Conservation (phyloP, 2,329 filamentous ascomycete genomes). For the Nothophaeocryptopus gaeumannii region DNA sequence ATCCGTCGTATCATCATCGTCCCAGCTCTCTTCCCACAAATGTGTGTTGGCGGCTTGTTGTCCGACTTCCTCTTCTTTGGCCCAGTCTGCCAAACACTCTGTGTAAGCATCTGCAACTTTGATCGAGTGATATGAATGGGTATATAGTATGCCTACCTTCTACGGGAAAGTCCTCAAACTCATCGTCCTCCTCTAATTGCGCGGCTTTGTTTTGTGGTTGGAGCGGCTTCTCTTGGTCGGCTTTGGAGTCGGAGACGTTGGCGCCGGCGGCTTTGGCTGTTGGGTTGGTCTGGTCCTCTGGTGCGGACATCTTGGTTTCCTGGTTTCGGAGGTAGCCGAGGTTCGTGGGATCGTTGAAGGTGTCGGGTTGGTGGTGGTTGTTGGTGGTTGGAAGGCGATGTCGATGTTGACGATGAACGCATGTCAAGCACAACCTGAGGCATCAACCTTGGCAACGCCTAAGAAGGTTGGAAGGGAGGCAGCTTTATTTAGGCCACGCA, state of each 20-base stretch:
- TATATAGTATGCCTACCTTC: no score
- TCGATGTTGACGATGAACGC: no score
- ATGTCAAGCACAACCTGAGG: no score
- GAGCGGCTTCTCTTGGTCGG: constrained; percentile 46
- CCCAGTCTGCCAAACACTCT: constrained; percentile 68
- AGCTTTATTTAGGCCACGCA: no score
- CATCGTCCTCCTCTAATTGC: constrained; percentile 91
- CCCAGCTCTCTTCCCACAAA: constrained; percentile 99
- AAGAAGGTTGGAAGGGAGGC: no score
- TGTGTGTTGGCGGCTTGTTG: constrained; percentile 64
- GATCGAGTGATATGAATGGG: constrained; percentile 22
- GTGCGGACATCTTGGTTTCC: constrained; percentile 5
- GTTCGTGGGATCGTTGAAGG: no score
- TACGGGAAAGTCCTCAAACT: constrained; percentile 98
- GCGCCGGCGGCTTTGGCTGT: constrained; percentile 41
- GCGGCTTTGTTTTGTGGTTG: constrained; percentile 59
- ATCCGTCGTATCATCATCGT: constrained; percentile 94
- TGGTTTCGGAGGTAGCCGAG: no score
- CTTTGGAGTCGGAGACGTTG: constrained; percentile 36
- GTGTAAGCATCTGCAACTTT: not conserved
- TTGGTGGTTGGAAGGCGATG: no score
- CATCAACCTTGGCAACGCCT: no score
- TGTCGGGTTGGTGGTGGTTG: no score
- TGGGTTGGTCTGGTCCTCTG: constrained; percentile 21
- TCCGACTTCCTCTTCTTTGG: constrained; percentile 76